Evolutionary conservation across 306 rosid genomes (phyloP), one percentile per base, ranked within the genome.

Genomic region (Acacia melanoxylon): DNA sequence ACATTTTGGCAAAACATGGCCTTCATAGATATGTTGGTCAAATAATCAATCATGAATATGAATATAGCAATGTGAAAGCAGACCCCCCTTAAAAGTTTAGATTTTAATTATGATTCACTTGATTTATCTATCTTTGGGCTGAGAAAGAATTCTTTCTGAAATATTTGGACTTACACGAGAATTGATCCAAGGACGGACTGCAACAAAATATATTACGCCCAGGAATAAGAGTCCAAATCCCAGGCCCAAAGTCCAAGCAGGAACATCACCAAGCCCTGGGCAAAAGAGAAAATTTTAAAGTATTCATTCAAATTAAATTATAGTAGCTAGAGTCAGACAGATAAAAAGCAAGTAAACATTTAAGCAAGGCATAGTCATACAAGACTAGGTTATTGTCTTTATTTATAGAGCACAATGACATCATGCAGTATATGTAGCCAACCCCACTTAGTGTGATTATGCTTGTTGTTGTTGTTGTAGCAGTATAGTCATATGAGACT

Each of bases 161-260:
- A 8, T 22, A 13, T 49, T 37, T 46, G 37, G 73, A 86, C 94
- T 91, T 89, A 91, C 91, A 76, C 77, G 78, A 76, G 82, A 78
- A 72, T 82, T 31, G 72, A 91, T 82, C 72, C 63, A 87, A 74
- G 91, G 86, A 46, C 91, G 83, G 42, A 82, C 17, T 25, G 67
- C 67, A 61, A 61, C 17, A 24, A 25, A 61, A 25, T 24, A 61
- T 11, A 61, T 61, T 22, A 10, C 35, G 2, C 33, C 67, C 89
- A 87, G 20, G 89, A 79, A 27, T 0, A 25, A 17, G 31, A 91
- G 87, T 84, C 80, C 89, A 37, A 91, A 80, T 70, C 84, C 91
- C 61, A 87, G 82, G 72, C 85, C 91, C 61, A 87, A 82, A 72
- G 80, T 77, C 94, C 94, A 91, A 45, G 33, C 77, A 68, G 74